These are phyloP conservation scores for Psophocarpus tetragonolobus DNA, from an alignment of 306 rosid species.

Conservation along the genomic window DNA sequence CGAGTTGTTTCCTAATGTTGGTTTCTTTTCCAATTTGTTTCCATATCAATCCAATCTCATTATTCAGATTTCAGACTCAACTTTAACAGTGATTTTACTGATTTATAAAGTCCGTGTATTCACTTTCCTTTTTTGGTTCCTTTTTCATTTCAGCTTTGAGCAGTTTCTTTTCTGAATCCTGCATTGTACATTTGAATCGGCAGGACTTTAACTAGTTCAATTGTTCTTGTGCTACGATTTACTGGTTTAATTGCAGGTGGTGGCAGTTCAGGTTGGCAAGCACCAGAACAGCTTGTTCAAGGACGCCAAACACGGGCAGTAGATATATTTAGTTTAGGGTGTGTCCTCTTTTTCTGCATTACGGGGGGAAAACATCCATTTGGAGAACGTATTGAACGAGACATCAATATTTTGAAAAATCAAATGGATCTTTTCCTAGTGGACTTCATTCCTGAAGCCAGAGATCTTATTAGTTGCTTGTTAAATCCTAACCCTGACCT, in stretches of 20 bases:
- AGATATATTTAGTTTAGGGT: constrained; percentile 87
- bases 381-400: constrained; percentile 84
- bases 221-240: constrained; percentile 23
- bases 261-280: constrained; percentile 99
- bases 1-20: constrained; percentile 4
- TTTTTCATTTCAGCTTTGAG: constrained; percentile 9
- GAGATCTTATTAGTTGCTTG: constrained; percentile 65
- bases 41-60: constrained; percentile 11
- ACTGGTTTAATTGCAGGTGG: constrained; percentile 51
- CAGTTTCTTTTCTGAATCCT: not conserved
- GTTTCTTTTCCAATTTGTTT: constrained; percentile 9
- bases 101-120: not conserved
- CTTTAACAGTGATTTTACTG: not conserved
- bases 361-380: constrained; percentile 92
- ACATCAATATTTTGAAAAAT: constrained; percentile 70
- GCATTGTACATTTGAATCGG: not conserved
- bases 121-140: not conserved
- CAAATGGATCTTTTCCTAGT: constrained; percentile 59
- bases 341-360: constrained; percentile 77
- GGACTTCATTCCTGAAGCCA: constrained; percentile 74
- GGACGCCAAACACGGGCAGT: constrained; percentile 93
- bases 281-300: constrained; percentile 78
- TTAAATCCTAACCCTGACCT: constrained; percentile 57
- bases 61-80: not conserved
- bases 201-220: not conserved